These are phyloP conservation scores for Ceratonia siliqua DNA, from an alignment of 306 rosid genomes.

Conservation along the genomic window DNA sequence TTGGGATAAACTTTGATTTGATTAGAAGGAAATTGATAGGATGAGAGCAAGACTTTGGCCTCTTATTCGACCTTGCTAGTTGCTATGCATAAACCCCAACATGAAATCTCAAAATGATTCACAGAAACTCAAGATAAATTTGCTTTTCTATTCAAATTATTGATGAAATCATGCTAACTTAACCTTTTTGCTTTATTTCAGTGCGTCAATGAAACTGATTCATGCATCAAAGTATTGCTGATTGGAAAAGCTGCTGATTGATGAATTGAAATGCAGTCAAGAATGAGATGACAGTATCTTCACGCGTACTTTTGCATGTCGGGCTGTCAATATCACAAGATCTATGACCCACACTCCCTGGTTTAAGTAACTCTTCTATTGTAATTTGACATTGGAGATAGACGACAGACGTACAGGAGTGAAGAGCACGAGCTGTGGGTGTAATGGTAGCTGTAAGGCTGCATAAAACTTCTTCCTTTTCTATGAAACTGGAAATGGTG, in stretches of 20 bases:
- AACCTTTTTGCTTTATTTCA: not conserved
- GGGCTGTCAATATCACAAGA: constrained; percentile 25
- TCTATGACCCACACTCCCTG: constrained; percentile 32
- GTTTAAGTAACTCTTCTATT: not conserved
- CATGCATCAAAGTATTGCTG: constrained; percentile 27
- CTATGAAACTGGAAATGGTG: constrained; percentile 20
- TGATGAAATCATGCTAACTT: not conserved
- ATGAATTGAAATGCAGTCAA: constrained; percentile 27
- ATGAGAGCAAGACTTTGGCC: constrained; percentile 7
- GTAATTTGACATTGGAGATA: constrained; percentile 8
- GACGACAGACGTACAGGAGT: not conserved
- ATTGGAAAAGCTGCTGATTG: constrained; percentile 33
- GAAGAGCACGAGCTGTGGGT: constrained; percentile 23
- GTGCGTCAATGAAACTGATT: constrained; percentile 11
- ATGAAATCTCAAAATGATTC: not conserved
- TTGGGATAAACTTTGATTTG: constrained; percentile 6
- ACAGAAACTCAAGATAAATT: not conserved
- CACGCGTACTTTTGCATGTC: constrained; percentile 42
- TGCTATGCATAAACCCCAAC: constrained; percentile 20
- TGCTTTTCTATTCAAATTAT: constrained; percentile 24
- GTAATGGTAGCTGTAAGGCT: not conserved
- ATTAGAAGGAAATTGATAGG: not conserved
- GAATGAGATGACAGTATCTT: constrained; percentile 29
- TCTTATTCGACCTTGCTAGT: not conserved
- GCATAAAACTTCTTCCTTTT: not conserved